Percentiles rank a stretch among this genome's conserved stretches.
Conservation (phyloP, 2,329 filamentous ascomycete genomes). For the Nemania bipapillata region DNA sequence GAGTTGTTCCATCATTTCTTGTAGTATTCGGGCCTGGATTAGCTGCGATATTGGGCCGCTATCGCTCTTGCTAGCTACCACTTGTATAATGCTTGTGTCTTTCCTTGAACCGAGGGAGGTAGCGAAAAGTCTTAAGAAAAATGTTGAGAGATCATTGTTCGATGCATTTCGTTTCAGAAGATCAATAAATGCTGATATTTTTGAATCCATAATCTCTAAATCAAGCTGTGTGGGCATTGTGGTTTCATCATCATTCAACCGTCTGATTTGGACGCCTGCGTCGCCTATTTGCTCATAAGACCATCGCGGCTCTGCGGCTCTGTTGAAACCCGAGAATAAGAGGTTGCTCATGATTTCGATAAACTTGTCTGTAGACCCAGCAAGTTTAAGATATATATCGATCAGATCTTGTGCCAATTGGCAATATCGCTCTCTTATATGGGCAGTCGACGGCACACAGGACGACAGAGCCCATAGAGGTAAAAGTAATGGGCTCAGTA, state of each 20-base stretch:
- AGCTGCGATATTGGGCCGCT: conserved; percentile 59
- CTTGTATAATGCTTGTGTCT: conserved; percentile 43
- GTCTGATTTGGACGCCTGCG: conserved; percentile 64
- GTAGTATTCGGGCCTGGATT: conserved; percentile 69
- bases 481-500: conserved; percentile 68
- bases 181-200: conserved; percentile 60
- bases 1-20: conserved; percentile 71
- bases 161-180: conserved; percentile 63
- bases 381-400: conserved; percentile 67
- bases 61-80: conserved; percentile 50
- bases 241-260: conserved; percentile 43
- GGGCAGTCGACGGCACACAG: conserved; percentile 56
- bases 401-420: conserved; percentile 63
- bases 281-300: conserved; percentile 59
- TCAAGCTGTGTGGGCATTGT: conserved; percentile 49
- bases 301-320: conserved; percentile 59
- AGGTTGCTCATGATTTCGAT: conserved; percentile 64
- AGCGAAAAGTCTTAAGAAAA: conserved; percentile 70
- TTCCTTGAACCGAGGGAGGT: conserved; percentile 63
- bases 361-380: conserved; percentile 63
- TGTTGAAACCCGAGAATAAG: conserved; percentile 63
- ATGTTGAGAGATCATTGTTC: conserved; percentile 65
- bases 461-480: conserved; percentile 72
- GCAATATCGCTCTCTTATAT: conserved; percentile 55
- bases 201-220: conserved; percentile 60